Percentiles rank a stretch among this genome's conserved stretches.
Evolutionary conservation across 768 basidiomycete species (phyloP).

Genomic region (Chalciporus pseudorubinellus): DNA sequence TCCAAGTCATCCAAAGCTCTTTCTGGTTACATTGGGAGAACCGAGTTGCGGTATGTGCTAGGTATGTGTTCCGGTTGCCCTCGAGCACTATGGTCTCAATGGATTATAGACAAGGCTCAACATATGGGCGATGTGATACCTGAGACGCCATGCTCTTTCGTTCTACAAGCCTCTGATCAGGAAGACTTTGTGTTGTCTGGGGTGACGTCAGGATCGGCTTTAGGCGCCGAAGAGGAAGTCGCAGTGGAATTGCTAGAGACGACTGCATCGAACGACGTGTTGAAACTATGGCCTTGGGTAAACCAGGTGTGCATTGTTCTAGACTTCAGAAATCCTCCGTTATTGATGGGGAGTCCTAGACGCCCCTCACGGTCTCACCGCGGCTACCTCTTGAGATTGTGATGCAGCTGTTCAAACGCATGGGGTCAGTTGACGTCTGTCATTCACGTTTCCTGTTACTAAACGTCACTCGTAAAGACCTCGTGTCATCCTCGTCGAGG

Average conservation of each 20-base stretch:
- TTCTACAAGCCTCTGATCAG: constrained; percentile 45
- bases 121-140: constrained; percentile 57
- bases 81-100: background rate
- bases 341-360: constrained; percentile 46
- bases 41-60: constrained; percentile 82
- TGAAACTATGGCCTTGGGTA: constrained; percentile 87
- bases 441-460: background rate
- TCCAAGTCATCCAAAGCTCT: constrained; percentile 58
- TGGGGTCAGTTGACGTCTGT: constrained; percentile 70
- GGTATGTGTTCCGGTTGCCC: constrained; percentile 43
- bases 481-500: constrained; percentile 92
- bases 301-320: constrained; percentile 64
- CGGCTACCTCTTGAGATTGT: constrained; percentile 93
- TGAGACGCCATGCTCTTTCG: constrained; percentile 75
- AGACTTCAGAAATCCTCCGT: background rate
- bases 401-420: constrained; percentile 95
- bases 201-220: constrained; percentile 43
- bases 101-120: constrained; percentile 62
- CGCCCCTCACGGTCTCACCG: constrained; percentile 89
- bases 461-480: constrained; percentile 51
- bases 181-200: constrained; percentile 47
- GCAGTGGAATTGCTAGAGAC: constrained; percentile 62
- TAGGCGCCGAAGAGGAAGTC: constrained; percentile 68
- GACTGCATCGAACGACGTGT: constrained; percentile 51
- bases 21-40: constrained; percentile 84